Evolutionary conservation across 2,329 filamentous ascomycete species (phyloP).

Genomic region (Aspergillus brunneoviolaceus): DNA sequence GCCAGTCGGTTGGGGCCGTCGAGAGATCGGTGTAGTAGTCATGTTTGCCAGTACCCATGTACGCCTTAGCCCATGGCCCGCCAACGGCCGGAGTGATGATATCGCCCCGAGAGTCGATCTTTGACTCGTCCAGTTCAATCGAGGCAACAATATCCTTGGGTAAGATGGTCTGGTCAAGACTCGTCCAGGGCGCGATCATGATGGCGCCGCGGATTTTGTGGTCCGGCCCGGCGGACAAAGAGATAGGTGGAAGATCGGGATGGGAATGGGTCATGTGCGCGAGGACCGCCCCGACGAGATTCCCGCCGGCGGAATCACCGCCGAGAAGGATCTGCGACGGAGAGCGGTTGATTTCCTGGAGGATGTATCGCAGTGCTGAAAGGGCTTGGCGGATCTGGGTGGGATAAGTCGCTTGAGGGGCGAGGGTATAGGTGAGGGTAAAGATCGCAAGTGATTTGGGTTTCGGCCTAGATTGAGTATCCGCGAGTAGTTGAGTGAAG

Average conservation of each 20-base stretch:
- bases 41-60: conserved; percentile 41
- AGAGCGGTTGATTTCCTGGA: conserved; percentile 32
- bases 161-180: conserved; percentile 44
- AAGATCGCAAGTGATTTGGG: conserved; percentile 52
- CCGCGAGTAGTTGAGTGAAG: conserved; percentile 45
- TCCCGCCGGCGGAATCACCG: conserved; percentile 48
- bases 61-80: conserved; percentile 50
- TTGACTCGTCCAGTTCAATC: background rate
- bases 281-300: conserved; percentile 40
- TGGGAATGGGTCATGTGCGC: conserved; percentile 55
- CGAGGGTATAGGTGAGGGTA: conserved; percentile 60
- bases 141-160: background rate
- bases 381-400: conserved; percentile 46
- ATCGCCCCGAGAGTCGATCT: conserved; percentile 52
- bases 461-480: conserved; percentile 26
- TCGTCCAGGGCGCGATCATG: conserved; percentile 60
- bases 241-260: conserved; percentile 46
- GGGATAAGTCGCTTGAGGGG: conserved; percentile 46
- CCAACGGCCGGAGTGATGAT: conserved; percentile 46
- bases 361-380: conserved; percentile 41
- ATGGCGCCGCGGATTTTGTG: conserved; percentile 51
- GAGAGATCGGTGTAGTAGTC: conserved; percentile 58
- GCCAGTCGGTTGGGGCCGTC: conserved; percentile 54
- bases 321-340: conserved; percentile 40
- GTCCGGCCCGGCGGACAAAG: conserved; percentile 26